Percentiles rank a stretch among this genome's conserved stretches.
phyloP scores from a whole-genome alignment of 257 asterid species.

The Penstemon newberryi region DNA sequence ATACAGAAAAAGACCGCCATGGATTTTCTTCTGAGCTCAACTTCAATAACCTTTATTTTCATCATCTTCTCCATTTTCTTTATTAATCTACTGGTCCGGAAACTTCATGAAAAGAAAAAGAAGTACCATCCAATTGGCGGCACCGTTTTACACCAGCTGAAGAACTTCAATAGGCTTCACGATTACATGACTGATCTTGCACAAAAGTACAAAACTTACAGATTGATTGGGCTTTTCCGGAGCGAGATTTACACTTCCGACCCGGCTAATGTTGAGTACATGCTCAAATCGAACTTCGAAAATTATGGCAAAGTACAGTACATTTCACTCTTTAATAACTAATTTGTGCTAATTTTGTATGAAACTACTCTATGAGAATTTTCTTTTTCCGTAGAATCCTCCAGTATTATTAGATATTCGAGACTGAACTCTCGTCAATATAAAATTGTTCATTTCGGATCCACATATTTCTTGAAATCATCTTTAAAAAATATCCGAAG shows the following conservation, averaged over 20 bases:
- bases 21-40: constrained; percentile 20
- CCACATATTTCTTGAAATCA: too few species aligned
- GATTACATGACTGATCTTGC: constrained; percentile 71
- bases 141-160: constrained; percentile 49
- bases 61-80: constrained; percentile 18
- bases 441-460: too few species aligned
- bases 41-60: constrained; percentile 29
- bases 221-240: constrained; percentile 51
- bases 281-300: constrained; percentile 65
- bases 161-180: constrained; percentile 59
- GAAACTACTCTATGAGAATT: too few species aligned
- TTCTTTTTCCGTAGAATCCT: too few species aligned
- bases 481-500: too few species aligned
- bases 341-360: too few species aligned
- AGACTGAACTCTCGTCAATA: too few species aligned
- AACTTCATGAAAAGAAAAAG: constrained; percentile 23
- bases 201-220: constrained; percentile 46
- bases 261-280: constrained; percentile 61
- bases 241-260: constrained; percentile 64
- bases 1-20: background rate
- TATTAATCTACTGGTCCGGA: constrained; percentile 4
- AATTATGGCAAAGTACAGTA: constrained; percentile 63
- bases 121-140: constrained; percentile 59
- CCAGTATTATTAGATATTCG: too few species aligned
- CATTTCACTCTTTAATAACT: too few species aligned